phyloP scores from a whole-genome alignment of 192 early-diverging fungal genomes.

The Entomortierella lignicola region DNA sequence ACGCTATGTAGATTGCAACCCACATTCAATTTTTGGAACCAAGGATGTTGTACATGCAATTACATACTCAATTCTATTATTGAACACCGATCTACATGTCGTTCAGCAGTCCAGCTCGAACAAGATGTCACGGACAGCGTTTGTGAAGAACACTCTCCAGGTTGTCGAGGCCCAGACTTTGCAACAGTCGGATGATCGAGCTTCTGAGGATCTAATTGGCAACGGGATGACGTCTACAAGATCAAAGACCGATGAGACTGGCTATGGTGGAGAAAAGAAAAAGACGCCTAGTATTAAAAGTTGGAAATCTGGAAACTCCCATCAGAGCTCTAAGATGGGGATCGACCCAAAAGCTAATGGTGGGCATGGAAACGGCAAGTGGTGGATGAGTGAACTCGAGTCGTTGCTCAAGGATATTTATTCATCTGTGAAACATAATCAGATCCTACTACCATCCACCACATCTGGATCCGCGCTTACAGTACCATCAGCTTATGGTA shows the following conservation, averaged over 20 bases:
- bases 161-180: conserved; percentile 30
- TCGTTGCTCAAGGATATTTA: conserved; percentile 70
- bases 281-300: conserved; percentile 52
- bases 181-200: not conserved
- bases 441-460: conserved; percentile 60
- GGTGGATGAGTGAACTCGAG: conserved; percentile 70
- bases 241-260: conserved; percentile 30
- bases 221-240: conserved; percentile 12
- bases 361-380: conserved; percentile 38
- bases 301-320: conserved; percentile 26
- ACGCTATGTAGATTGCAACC: conserved; percentile 88
- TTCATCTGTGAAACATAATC: conserved; percentile 67
- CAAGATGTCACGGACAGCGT: conserved; percentile 81
- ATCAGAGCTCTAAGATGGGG: conserved; percentile 22
- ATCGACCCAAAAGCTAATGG: conserved; percentile 28
- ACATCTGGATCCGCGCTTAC: not conserved
- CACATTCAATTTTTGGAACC: conserved; percentile 59
- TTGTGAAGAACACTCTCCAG: conserved; percentile 77
- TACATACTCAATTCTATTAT: conserved; percentile 84
- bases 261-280: conserved; percentile 25
- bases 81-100: conserved; percentile 95
- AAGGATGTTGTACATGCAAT: conserved; percentile 90
- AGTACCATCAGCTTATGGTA: conserved; percentile 3
- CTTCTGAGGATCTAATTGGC: conserved; percentile 14
- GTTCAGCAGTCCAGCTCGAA: conserved; percentile 69